A percentile compares a stretch with the other conserved stretches of the same genome.
Conservation (phyloP, 1,284 basidiomycete genomes). For the Neolentinus lepideus region DNA sequence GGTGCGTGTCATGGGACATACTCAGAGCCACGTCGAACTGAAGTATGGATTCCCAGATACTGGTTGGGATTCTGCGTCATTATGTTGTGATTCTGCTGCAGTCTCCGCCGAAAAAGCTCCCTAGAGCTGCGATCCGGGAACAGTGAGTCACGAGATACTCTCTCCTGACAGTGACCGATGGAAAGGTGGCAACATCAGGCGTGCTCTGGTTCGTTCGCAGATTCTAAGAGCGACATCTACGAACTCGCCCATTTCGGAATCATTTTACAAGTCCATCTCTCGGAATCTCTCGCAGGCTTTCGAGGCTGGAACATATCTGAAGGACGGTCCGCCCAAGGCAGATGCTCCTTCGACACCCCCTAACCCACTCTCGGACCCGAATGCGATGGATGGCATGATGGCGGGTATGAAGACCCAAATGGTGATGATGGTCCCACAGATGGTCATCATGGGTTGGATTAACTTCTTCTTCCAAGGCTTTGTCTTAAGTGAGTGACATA, state of each 20-base stretch:
- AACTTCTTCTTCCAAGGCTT: conserved; percentile 99
- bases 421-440: conserved; percentile 97
- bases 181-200: conserved; percentile 38
- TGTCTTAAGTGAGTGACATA: conserved; percentile 76
- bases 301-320: conserved; percentile 74
- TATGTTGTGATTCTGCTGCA: conserved; percentile 89
- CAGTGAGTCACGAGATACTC: conserved; percentile 57
- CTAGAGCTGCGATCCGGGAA: conserved; percentile 80
- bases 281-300: conserved; percentile 66
- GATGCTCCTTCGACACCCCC: conserved; percentile 51
- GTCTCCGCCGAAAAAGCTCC: conserved; percentile 76
- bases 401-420: conserved; percentile 98
- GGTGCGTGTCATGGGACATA: conserved; percentile 40
- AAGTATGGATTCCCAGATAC: conserved; percentile 47
- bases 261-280: conserved; percentile 73
- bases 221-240: conserved; percentile 75
- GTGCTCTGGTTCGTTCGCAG: conserved; percentile 77
- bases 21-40: not conserved
- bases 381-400: conserved; percentile 98
- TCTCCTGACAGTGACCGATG: conserved; percentile 2
- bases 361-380: conserved; percentile 81
- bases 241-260: conserved; percentile 75
- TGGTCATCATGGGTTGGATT: conserved; percentile 99
- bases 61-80: conserved; percentile 91
- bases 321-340: conserved; percentile 68